Base-by-base conservation (phyloP, 495 filamentous ascomycete genomes). In the Filosporella fistucella region DNA sequence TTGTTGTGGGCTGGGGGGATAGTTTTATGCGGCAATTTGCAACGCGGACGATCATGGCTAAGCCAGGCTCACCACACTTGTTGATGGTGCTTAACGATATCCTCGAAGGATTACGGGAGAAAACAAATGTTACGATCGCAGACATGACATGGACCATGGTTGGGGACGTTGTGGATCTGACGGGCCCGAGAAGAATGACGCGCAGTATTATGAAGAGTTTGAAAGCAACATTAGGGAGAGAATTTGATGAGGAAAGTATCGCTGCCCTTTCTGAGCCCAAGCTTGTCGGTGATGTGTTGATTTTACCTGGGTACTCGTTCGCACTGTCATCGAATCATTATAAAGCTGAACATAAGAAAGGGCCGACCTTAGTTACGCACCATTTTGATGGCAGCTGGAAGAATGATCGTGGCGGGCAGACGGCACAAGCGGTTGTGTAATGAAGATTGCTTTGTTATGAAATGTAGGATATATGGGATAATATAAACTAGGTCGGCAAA, bases 11-110 rank as follows among this genome's bases (percentile, higher is more conserved):
- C 10, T 57, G 64, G 47, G 67, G 69, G 53, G 57, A 55, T 1
- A 39, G 25, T 4, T 62, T 58, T 56, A 53, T 47, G 18, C 59
- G 67, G 11, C 61, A 70, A 48, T 63, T 70, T 35, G 60, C 62
- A 32, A 63, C 63, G 44, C 70, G 65, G 65, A 68, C 67, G 12
- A 69, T 70, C 29, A 65, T 68, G 51, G 55, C 69, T 5, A 61
- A 58, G 18, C 66, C 68, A 32, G 61, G 63, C 11, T 61, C 65
- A 21, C 65, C 60, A 1, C 59, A 69, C 33, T 56, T 74, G 12
- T 44, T 37, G 16, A 55, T 53, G 24, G 57, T 71, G 30, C 60
- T 69, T 7, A 52, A 66, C 8, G 47, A 59, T 14, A 60, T 71
- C 4, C 32, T 69, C 14, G 23, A 11, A 54, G 64, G 9, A 4